Percentiles rank a stretch among this genome's conserved stretches.
Conservation (phyloP, 164 flowering plant species). For the Cinnamomum chago region DNA sequence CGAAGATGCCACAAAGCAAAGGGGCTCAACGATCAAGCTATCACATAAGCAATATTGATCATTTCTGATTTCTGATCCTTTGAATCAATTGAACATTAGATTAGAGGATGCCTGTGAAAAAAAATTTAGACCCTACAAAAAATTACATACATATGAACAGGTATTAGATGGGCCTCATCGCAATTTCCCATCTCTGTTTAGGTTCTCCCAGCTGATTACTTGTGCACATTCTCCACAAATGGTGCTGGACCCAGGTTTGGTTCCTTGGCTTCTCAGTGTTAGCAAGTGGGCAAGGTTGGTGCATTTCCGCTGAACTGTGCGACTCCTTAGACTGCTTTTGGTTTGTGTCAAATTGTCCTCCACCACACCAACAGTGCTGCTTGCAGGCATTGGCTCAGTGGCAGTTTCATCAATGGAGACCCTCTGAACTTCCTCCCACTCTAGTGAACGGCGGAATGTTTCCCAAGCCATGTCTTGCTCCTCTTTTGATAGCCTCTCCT, state of each 20-base stretch:
- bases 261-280: constrained; percentile 81
- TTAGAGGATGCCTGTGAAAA: not conserved
- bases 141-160: constrained; percentile 1
- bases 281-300: constrained; percentile 75
- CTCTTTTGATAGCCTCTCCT: constrained; percentile 89
- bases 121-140: constrained; percentile 2
- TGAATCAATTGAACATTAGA: not conserved
- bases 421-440: constrained; percentile 81
- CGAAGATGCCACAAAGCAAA: too few species aligned
- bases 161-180: not conserved
- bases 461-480: constrained; percentile 99
- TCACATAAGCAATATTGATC: too few species aligned
- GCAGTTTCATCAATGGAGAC: constrained; percentile 39
- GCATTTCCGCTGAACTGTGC: constrained; percentile 47
- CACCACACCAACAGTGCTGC: constrained; percentile 18
- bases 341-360: constrained; percentile 15
- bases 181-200: constrained; percentile 26
- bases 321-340: constrained; percentile 27
- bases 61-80: not conserved
- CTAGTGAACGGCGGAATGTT: constrained; percentile 49
- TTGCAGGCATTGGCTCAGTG: constrained; percentile 28
- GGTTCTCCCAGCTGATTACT: constrained; percentile 69
- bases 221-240: constrained; percentile 88
- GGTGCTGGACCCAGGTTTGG: constrained; percentile 63
- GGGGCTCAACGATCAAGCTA: too few species aligned